A percentile compares a stretch with the other conserved stretches of the same genome.
Evolutionary conservation across 495 filamentous ascomycete genomes (phyloP).

Genomic region (Neurospora hispaniola): DNA sequence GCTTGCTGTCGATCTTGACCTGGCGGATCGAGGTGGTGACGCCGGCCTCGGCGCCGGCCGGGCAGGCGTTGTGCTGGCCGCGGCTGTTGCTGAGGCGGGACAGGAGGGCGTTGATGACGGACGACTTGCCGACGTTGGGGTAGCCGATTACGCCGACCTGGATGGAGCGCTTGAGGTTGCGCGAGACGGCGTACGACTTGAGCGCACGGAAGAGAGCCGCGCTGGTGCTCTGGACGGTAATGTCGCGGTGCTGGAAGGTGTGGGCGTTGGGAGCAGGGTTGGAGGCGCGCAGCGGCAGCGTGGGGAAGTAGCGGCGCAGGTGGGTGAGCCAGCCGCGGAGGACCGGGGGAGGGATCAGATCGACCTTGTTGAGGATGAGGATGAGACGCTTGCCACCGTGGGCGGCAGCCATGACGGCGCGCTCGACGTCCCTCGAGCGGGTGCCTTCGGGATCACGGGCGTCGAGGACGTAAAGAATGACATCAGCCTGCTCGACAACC

Average conservation of each 20-base stretch:
- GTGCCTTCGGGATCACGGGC: slow-evolving; percentile 89
- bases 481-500: slow-evolving; percentile 81
- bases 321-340: slow-evolving; percentile 77
- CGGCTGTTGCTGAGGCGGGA: slow-evolving; percentile 60
- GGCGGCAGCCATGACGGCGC: slow-evolving; percentile 76
- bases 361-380: slow-evolving; percentile 94
- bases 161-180: slow-evolving; percentile 78
- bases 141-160: slow-evolving; percentile 93
- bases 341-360: slow-evolving; percentile 72
- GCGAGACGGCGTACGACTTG: slow-evolving; percentile 77
- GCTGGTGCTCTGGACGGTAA: slow-evolving; percentile 79
- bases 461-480: slow-evolving; percentile 89
- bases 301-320: slow-evolving; percentile 85
- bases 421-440: slow-evolving; percentile 80
- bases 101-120: slow-evolving; percentile 88
- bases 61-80: slow-evolving; percentile 55
- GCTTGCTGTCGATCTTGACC: slow-evolving; percentile 90
- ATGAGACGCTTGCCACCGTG: slow-evolving; percentile 79
- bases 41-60: slow-evolving; percentile 84
- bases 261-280: slow-evolving; percentile 75
- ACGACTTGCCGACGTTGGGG: slow-evolving; percentile 95
- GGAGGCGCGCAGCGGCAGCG: slow-evolving; percentile 80
- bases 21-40: slow-evolving; percentile 81
- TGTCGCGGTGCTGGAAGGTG: slow-evolving; percentile 82
- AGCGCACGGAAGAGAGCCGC: slow-evolving; percentile 80